A percentile compares a stretch with the other conserved stretches of the same genome.
phyloP scores from a whole-genome alignment of 1,284 basidiomycete genomes.

The Phellinidium pouzarii region DNA sequence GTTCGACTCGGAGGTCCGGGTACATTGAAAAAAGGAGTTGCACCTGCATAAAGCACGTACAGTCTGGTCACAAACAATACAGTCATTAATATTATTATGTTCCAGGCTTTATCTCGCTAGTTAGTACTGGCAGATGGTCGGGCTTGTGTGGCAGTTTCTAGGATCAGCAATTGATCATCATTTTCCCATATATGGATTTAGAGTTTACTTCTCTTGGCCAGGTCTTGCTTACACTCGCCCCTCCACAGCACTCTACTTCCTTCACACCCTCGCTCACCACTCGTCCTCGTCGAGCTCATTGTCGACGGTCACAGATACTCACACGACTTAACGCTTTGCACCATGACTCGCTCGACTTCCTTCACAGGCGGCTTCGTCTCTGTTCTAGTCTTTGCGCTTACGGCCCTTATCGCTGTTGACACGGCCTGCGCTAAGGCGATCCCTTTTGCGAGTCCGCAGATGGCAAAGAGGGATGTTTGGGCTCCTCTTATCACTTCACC shows the following conservation, averaged over 20 bases:
- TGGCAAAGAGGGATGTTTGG: conserved; percentile 38
- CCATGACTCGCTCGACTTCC: conserved; percentile 10
- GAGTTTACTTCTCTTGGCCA: conserved; percentile 3
- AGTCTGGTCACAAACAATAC: too few species aligned
- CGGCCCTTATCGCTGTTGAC: conserved; percentile 14
- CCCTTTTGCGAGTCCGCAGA: not conserved
- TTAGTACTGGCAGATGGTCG: too few species aligned
- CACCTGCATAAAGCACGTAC: too few species aligned
- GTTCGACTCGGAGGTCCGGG: too few species aligned
- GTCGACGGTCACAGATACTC: not conserved
- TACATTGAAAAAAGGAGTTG: too few species aligned
- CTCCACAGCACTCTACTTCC: not conserved
- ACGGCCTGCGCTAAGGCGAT: conserved; percentile 4
- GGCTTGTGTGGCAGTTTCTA: too few species aligned
- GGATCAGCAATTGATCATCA: too few species aligned
- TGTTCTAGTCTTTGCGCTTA: conserved; percentile 9
- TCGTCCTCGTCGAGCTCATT: conserved; percentile 2
- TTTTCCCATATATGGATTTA: not conserved
- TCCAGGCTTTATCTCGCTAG: too few species aligned
- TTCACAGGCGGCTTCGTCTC: conserved; percentile 1
- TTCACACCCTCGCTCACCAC: not conserved
- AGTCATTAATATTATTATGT: too few species aligned
- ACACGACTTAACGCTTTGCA: not conserved
- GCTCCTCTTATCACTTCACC: conserved; percentile 38
- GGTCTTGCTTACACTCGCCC: not conserved